Conservation (phyloP, 75 land plant species). For the Picea sitchensis region DNA sequence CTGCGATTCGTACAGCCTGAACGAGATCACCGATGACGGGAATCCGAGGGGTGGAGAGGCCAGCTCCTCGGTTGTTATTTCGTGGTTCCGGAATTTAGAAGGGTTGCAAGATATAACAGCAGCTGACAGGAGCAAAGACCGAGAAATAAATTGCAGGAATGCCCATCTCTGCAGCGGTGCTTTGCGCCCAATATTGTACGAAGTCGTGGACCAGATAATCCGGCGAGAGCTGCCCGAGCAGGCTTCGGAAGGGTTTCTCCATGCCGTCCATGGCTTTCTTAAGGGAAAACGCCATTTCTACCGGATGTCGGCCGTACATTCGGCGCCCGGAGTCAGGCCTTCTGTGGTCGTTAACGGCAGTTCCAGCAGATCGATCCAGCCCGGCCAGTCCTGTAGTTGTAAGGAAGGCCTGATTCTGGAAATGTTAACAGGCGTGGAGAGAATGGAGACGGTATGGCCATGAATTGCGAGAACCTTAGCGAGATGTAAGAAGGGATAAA, state of each 20-base stretch:
- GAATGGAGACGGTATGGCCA: constrained; percentile 24
- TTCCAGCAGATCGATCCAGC: constrained; percentile 11
- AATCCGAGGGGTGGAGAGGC: constrained; percentile 7
- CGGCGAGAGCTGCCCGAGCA: neutral
- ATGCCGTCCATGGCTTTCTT: constrained; percentile 21
- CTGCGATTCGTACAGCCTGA: constrained; percentile 7
- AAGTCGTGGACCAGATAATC: constrained; percentile 20
- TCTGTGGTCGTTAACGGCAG: constrained; percentile 16
- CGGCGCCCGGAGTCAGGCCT: constrained; percentile 15
- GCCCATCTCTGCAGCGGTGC: constrained; percentile 4
- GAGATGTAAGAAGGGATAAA: constrained; percentile 39
- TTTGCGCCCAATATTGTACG: constrained; percentile 16
- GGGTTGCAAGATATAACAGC: constrained; percentile 2
- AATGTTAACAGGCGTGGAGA: constrained; percentile 37
- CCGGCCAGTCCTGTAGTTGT: neutral
- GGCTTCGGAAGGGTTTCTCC: constrained; percentile 5
- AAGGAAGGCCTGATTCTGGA: constrained; percentile 2
- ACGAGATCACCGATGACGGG: constrained; percentile 6
- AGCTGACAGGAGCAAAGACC: neutral
- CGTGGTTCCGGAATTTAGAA: neutral
- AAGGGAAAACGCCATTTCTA: constrained; percentile 8
- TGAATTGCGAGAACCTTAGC: constrained; percentile 30
- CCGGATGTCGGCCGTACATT: constrained; percentile 35
- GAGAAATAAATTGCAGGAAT: constrained; percentile 12
- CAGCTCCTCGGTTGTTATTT: constrained; percentile 13